Evolutionary conservation across 1,284 basidiomycete species (phyloP).

Genomic region (Marasmius sp.): DNA sequence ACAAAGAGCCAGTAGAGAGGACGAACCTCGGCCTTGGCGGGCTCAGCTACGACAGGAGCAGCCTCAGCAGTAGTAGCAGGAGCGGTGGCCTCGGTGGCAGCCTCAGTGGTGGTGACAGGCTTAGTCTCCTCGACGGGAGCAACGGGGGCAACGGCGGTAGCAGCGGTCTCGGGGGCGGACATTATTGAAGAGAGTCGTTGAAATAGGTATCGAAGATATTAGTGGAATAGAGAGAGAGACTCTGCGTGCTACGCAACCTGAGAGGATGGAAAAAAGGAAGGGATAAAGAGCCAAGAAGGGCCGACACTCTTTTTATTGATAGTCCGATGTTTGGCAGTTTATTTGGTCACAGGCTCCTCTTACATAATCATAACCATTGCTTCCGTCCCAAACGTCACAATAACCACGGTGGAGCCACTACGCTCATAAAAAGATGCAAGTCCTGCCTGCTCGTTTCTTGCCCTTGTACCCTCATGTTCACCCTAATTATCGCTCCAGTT

Average conservation of each 20-base stretch:
- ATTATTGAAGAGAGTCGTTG: conserved; percentile 56
- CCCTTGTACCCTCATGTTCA: conserved; percentile 12
- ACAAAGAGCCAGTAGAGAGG: conserved; percentile 11
- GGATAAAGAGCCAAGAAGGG: conserved; percentile 29
- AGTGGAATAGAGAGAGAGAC: conserved; percentile 46
- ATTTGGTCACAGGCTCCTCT: background rate
- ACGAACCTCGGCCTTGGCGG: conserved; percentile 28
- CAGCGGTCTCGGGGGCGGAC: conserved; percentile 67
- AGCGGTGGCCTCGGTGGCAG: conserved; percentile 13
- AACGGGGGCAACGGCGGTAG: conserved; percentile 33
- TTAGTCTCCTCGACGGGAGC: conserved; percentile 52
- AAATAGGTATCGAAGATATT: conserved; percentile 30
- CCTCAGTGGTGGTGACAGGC: conserved; percentile 35
- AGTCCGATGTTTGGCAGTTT: background rate
- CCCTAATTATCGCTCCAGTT: conserved; percentile 39
- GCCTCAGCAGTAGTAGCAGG: conserved; percentile 37
- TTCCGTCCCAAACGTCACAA: background rate
- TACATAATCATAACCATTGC: background rate
- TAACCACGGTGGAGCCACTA: background rate
- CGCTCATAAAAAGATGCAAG: background rate
- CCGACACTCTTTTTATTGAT: conserved; percentile 17
- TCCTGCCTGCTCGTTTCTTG: background rate
- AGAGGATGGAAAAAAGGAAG: conserved; percentile 51
- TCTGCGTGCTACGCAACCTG: conserved; percentile 54
- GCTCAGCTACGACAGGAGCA: conserved; percentile 33